Conservation (phyloP, 352 stramenopile species). For the Aphanomyces astaci region DNA sequence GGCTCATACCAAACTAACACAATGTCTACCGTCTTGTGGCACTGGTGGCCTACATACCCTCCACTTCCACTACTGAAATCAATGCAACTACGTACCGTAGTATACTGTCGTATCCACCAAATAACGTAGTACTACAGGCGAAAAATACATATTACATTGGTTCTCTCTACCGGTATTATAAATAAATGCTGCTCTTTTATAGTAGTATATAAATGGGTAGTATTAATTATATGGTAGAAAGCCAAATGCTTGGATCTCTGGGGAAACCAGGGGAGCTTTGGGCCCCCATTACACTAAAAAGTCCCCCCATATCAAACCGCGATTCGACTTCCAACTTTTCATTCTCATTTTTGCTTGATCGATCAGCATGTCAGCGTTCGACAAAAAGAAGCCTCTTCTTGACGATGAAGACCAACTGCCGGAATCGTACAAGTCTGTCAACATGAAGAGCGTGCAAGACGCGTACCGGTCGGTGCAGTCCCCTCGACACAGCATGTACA, state of each 20-base stretch:
- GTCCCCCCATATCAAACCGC: background rate
- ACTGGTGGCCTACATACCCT: no score
- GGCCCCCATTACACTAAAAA: background rate
- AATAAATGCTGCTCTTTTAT: no score
- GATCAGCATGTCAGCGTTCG: background rate
- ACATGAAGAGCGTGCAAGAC: constrained; percentile 68
- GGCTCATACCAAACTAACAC: no score
- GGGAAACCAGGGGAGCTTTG: background rate
- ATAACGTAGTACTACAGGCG: no score
- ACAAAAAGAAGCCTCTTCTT: constrained; percentile 15
- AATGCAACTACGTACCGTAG: no score
- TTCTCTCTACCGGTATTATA: no score
- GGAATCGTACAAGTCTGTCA: constrained; percentile 55
- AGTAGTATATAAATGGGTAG: no score
- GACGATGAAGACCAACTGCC: constrained; percentile 40
- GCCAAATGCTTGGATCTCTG: background rate
- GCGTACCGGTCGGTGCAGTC: constrained; percentile 48
- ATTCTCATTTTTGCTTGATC: constrained; percentile 15
- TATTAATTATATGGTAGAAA: no score
- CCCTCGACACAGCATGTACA: constrained; percentile 44
- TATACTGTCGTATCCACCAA: no score
- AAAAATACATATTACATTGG: no score
- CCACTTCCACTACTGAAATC: no score
- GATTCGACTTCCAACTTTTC: background rate
- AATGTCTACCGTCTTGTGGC: no score